phyloP scores from a whole-genome alignment of 495 filamentous ascomycete species.

The Cladorrhinum samala region DNA sequence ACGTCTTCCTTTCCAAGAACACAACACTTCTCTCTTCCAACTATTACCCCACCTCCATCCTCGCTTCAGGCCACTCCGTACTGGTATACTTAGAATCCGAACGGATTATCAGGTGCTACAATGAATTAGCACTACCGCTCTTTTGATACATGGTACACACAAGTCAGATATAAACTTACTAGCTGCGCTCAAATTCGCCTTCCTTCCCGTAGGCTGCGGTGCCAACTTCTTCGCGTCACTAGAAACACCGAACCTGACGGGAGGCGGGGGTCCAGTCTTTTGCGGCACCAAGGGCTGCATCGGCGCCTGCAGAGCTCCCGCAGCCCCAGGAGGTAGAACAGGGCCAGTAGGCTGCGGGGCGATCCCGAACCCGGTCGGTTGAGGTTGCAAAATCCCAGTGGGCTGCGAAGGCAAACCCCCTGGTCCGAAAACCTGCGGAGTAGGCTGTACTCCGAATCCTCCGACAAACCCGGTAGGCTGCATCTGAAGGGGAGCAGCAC shows the following conservation, averaged over 20 bases:
- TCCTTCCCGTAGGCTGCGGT: conserved; percentile 82
- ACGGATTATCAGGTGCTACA: conserved; percentile 22
- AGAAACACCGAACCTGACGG: conserved; percentile 80
- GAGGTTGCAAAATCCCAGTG: conserved; percentile 36
- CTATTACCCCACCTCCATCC: too few relatives aligned
- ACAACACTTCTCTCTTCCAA: too few relatives aligned
- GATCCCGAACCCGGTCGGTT: conserved; percentile 43
- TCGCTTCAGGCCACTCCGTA: too few relatives aligned
- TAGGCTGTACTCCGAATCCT: conserved; percentile 49
- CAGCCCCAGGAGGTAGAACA: conserved; percentile 29
- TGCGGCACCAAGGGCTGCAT: conserved; percentile 64
- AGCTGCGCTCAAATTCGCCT: conserved; percentile 85
- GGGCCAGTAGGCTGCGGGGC: conserved; percentile 51
- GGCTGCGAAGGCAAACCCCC: conserved; percentile 41
- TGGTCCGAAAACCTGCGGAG: conserved; percentile 50
- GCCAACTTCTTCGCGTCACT: conserved; percentile 65
- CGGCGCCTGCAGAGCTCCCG: conserved; percentile 9
- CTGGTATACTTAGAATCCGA: conserved; percentile 13
- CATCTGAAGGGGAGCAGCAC: conserved; percentile 44
- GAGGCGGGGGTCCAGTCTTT: conserved; percentile 88
- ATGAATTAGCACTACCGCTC: not conserved
- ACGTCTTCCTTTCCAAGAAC: too few relatives aligned
- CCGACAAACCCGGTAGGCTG: conserved; percentile 66
- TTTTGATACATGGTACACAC: conserved; percentile 5
- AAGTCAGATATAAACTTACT: conserved; percentile 62